Evolutionary conservation across 768 basidiomycete species (phyloP).

Genomic region (Cystobasidium ongulense): DNA sequence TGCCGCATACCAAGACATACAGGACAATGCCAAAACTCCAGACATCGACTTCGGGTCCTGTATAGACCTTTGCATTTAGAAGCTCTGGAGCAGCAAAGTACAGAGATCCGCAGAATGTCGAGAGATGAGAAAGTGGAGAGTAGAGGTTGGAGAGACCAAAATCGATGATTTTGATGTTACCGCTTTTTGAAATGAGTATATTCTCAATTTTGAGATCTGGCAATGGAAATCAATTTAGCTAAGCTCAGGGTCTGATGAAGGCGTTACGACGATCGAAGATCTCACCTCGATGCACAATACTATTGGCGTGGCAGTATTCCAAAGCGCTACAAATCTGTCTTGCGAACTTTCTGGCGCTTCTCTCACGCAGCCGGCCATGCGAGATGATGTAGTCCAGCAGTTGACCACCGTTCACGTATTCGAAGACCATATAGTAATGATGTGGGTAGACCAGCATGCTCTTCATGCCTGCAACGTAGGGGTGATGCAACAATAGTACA

Average conservation of each 20-base stretch:
- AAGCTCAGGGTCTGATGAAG: neutral
- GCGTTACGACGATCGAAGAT: neutral
- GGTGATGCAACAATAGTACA: constrained; percentile 91
- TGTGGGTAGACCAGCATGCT: constrained; percentile 96
- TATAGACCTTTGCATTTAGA: constrained; percentile 91
- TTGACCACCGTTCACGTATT: constrained; percentile 97
- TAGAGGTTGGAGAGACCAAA: constrained; percentile 96
- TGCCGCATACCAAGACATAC: constrained; percentile 94
- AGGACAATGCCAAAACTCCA: constrained; percentile 99
- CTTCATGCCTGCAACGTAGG: constrained; percentile 98
- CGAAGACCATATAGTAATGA: constrained; percentile 99
- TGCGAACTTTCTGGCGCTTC: constrained; percentile 94
- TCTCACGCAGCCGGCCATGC: constrained; percentile 86
- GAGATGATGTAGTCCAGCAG: constrained; percentile 99
- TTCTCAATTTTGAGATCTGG: constrained; percentile 94
- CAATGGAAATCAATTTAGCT: neutral
- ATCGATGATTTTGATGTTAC: constrained; percentile 99
- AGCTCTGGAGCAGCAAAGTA: constrained; percentile 98
- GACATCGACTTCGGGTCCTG: constrained; percentile 94
- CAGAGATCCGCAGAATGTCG: constrained; percentile 93
- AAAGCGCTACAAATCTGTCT: constrained; percentile 92
- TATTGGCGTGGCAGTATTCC: constrained; percentile 94
- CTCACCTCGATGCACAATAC: constrained; percentile 77
- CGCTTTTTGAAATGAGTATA: constrained; percentile 94
- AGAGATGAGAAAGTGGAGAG: constrained; percentile 68